Percentiles rank a stretch among this genome's conserved stretches.
Evolutionary conservation across 805 yeast genomes (phyloP).

Genomic region (Sugiyamaella boreocaroliniensis): DNA sequence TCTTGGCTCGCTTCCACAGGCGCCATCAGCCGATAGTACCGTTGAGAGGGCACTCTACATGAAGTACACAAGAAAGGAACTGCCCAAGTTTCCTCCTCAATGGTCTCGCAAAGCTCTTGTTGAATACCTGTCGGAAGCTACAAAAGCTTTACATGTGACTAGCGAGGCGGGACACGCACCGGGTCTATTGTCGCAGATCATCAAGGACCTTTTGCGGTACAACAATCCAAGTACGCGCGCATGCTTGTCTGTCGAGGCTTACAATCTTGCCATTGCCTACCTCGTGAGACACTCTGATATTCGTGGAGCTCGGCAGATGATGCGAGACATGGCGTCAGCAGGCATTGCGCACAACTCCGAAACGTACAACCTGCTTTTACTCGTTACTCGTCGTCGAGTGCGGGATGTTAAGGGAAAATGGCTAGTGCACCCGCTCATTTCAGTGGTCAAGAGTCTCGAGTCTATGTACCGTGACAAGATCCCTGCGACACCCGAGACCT

Average conservation of each 20-base stretch:
- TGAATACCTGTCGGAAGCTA: constrained; percentile 3
- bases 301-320: constrained; percentile 16
- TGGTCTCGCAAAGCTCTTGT: constrained; percentile 4
- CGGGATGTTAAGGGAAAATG: constrained; percentile 1
- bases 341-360: constrained; percentile 8
- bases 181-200: constrained; percentile 5
- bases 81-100: constrained; percentile 5
- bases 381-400: constrained; percentile 4
- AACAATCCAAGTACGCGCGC: constrained; percentile 14
- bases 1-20: background rate
- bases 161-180: background rate
- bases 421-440: constrained; percentile 12
- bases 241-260: constrained; percentile 14
- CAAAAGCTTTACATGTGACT: constrained; percentile 2
- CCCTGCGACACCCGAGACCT: constrained; percentile 17
- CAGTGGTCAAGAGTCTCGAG: constrained; percentile 5
- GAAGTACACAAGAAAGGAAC: background rate
- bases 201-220: constrained; percentile 17
- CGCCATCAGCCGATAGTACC: background rate
- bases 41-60: constrained; percentile 1
- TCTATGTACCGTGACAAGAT: constrained; percentile 13
- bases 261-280: constrained; percentile 19
- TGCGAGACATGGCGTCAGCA: constrained; percentile 11
- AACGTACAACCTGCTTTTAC: constrained; percentile 17
- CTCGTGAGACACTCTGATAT: constrained; percentile 12